A percentile compares a stretch with the other conserved stretches of the same genome.
phyloP scores from a whole-genome alignment of 805 yeast species.

The Ascoidea rubescens region DNA sequence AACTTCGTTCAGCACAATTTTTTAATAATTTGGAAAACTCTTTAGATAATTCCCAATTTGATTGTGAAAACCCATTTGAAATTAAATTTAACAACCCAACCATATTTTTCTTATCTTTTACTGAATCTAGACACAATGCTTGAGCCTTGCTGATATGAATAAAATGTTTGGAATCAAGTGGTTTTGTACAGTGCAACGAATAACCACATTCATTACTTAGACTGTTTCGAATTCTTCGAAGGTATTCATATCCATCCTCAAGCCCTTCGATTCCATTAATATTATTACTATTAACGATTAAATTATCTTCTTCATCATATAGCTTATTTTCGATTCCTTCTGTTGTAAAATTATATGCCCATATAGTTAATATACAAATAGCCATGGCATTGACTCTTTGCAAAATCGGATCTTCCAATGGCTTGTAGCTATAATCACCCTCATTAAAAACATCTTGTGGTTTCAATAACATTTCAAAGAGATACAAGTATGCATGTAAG shows the following conservation, averaged over 20 bases:
- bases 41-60: slow-evolving; percentile 42
- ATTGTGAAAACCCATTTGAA: slow-evolving; percentile 23
- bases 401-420: slow-evolving; percentile 8
- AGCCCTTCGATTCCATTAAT: slow-evolving; percentile 15
- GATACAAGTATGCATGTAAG: slow-evolving; percentile 44
- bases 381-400: slow-evolving; percentile 27
- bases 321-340: slow-evolving; percentile 31
- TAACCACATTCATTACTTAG: slow-evolving; percentile 6
- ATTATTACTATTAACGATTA: slow-evolving; percentile 10
- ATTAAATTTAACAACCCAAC: slow-evolving; percentile 41
- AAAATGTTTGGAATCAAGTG: slow-evolving; percentile 2
- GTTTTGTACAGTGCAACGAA: not conserved
- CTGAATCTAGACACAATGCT: slow-evolving; percentile 4
- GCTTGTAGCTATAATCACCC: slow-evolving; percentile 12
- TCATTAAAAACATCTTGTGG: slow-evolving; percentile 33
- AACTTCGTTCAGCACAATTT: slow-evolving; percentile 40
- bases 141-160: slow-evolving; percentile 3
- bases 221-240: slow-evolving; percentile 33
- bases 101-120: slow-evolving; percentile 25
- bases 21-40: slow-evolving; percentile 40
- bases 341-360: slow-evolving; percentile 35
- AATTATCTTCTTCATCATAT: slow-evolving; percentile 15
- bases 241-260: slow-evolving; percentile 37
- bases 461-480: slow-evolving; percentile 47
- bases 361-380: slow-evolving; percentile 28